A percentile compares a stretch with the other conserved stretches of the same genome.
These are phyloP conservation scores for Eucalyptus marginata DNA, from an alignment of 345 rosid species.

Conservation along the genomic window DNA sequence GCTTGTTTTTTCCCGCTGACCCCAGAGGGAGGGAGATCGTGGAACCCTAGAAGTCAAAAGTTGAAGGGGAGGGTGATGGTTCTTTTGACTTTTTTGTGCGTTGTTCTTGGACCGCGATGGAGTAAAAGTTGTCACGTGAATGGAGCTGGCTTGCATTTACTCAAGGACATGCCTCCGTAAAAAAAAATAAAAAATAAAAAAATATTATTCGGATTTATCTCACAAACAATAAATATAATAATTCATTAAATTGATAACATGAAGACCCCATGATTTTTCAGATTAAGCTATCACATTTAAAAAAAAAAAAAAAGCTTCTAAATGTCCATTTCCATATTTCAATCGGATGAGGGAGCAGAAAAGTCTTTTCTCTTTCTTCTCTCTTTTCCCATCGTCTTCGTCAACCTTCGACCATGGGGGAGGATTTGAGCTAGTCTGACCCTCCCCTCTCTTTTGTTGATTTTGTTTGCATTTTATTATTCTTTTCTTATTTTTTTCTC, in stretches of 20 bases:
- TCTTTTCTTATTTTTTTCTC: too few relatives aligned
- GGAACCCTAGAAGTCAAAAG: background rate
- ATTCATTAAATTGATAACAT: background rate
- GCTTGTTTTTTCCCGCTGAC: background rate
- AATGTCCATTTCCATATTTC: background rate
- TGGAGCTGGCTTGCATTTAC: background rate
- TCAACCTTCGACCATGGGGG: too few relatives aligned
- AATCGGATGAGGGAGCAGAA: background rate
- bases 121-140: background rate
- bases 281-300: too few relatives aligned
- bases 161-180: background rate
- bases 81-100: background rate
- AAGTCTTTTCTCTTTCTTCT: too few relatives aligned
- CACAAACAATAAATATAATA: background rate
- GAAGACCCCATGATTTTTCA: background rate
- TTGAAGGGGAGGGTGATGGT: background rate
- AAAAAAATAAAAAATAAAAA: too few relatives aligned
- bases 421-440: too few relatives aligned
- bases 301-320: background rate
- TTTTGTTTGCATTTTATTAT: too few relatives aligned
- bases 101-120: background rate
- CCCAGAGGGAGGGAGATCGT: background rate
- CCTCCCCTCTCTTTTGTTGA: too few relatives aligned
- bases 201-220: too few relatives aligned
- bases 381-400: accelerated